phyloP scores from a whole-genome alignment of 78 protist genomes.

The Cavenderia fasciculata region DNA sequence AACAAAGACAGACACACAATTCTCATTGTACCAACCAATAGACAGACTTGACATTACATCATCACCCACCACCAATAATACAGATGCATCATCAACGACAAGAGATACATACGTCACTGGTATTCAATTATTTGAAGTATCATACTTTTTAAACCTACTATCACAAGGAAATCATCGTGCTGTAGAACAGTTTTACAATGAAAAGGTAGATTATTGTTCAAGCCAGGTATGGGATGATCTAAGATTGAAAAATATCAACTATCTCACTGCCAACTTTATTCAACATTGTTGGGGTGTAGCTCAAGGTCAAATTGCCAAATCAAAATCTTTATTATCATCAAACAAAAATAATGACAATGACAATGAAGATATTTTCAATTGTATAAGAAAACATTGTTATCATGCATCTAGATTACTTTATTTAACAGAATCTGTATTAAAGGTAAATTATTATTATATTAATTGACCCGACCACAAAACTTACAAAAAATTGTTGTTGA shows the following conservation, averaged over 20 bases:
- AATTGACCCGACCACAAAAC: no score
- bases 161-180: constrained; percentile 52
- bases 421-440: neutral
- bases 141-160: constrained; percentile 11
- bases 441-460: no score
- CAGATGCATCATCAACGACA: neutral
- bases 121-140: constrained; percentile 35
- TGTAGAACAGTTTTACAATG: constrained; percentile 12
- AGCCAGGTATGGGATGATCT: constrained; percentile 17
- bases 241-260: neutral
- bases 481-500: no score
- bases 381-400: constrained; percentile 5
- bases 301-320: constrained; percentile 33
- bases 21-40: constrained; percentile 27
- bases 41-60: constrained; percentile 3
- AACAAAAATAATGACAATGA: neutral
- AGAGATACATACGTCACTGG: constrained; percentile 61
- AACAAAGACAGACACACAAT: neutral
- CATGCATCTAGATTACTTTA: constrained; percentile 40
- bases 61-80: neutral
- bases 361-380: neutral
- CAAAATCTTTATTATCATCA: neutral
- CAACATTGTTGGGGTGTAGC: constrained; percentile 75
- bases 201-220: neutral
- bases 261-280: neutral